Evolutionary conservation across 1,139 yeast species (phyloP).

Genomic region (Insectozyma bohioensis): DNA sequence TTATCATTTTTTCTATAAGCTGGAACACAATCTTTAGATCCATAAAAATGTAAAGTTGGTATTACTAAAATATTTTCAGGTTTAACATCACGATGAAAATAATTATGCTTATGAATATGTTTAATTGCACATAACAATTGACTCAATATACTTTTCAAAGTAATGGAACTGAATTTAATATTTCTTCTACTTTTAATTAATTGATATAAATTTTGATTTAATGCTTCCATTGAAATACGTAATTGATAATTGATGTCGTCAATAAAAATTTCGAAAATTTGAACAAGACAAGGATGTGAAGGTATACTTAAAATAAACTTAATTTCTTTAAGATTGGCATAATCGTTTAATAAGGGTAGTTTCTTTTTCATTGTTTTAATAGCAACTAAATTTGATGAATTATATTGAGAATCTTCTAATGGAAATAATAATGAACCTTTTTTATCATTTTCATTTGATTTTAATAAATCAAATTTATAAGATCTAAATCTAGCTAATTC

Average conservation of each 20-base stretch:
- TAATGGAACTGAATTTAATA: slow-evolving; percentile 52
- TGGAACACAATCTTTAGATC: slow-evolving; percentile 41
- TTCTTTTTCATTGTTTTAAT: slow-evolving; percentile 74
- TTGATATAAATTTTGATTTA: slow-evolving; percentile 80
- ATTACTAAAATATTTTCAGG: slow-evolving; percentile 75
- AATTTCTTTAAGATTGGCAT: slow-evolving; percentile 69
- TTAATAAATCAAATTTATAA: slow-evolving; percentile 15
- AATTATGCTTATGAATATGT: slow-evolving; percentile 76
- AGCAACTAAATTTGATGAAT: slow-evolving; percentile 62
- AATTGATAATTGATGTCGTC: slow-evolving; percentile 58
- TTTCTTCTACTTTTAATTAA: slow-evolving; percentile 59
- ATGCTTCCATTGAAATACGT: slow-evolving; percentile 85
- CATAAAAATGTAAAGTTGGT: slow-evolving; percentile 54
- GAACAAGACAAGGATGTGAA: slow-evolving; percentile 70
- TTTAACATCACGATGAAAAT: slow-evolving; percentile 85
- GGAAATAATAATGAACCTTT: slow-evolving; percentile 54
- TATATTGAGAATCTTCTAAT: slow-evolving; percentile 24
- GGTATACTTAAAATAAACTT: slow-evolving; percentile 69
- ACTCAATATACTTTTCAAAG: slow-evolving; percentile 61
- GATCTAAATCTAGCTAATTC: slow-evolving; percentile 51
- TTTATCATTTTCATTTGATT: slow-evolving; percentile 14
- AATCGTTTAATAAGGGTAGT: slow-evolving; percentile 51
- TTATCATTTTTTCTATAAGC: slow-evolving; percentile 40
- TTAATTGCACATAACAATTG: slow-evolving; percentile 75
- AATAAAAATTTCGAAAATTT: slow-evolving; percentile 73